These are phyloP conservation scores for Neurospora africana DNA, from an alignment of 495 filamentous ascomycete species.

Conservation along the genomic window DNA sequence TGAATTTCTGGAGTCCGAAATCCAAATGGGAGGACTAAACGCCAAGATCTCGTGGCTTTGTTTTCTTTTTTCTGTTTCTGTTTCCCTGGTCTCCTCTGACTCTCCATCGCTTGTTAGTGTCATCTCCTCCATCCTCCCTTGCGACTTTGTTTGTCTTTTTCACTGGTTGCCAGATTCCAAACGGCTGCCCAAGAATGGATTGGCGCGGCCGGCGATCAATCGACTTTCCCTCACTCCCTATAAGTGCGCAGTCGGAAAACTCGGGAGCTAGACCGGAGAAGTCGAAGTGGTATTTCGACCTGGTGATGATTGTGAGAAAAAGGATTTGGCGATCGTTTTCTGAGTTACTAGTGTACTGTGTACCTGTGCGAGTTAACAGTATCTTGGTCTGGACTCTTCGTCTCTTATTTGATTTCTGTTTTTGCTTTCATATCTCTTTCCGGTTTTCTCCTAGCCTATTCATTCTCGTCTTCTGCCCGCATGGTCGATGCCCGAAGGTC, in stretches of 20 bases:
- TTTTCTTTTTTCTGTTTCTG: neutral
- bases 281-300: neutral
- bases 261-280: neutral
- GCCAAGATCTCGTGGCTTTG: neutral
- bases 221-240: neutral
- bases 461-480: neutral
- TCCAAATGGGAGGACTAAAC: neutral
- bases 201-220: neutral
- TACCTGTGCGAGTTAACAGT: neutral
- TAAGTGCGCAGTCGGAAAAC: neutral
- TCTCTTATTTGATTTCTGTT: neutral
- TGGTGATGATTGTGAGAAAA: neutral
- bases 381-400: neutral
- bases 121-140: neutral
- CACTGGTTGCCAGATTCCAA: neutral
- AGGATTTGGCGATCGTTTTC: neutral
- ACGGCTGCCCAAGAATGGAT: neutral
- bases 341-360: neutral
- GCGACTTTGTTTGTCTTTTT: neutral
- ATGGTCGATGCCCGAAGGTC: neutral
- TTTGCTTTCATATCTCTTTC: neutral
- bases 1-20: neutral
- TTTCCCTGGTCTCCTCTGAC: neutral
- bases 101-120: neutral
- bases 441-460: neutral